Evolutionary conservation across 352 stramenopile species (phyloP), one percentile per base, ranked within the genome.

Genomic region (Pythium volutum): DNA sequence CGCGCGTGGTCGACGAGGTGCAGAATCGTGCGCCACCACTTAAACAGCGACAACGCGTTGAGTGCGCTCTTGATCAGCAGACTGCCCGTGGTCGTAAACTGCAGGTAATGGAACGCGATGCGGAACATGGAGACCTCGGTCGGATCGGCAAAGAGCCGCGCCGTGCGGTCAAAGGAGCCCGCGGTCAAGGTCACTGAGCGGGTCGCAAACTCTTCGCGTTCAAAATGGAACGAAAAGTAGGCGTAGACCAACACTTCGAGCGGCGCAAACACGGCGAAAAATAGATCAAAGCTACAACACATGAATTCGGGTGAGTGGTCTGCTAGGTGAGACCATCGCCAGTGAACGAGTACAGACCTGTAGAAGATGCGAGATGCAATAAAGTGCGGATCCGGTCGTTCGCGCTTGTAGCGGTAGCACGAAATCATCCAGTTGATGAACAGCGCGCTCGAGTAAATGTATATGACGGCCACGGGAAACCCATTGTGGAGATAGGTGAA

Each of bases 211-310:
- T 57, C 75, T 27, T 16, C 25, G 12, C 68, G 64, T 16, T 84
- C 65, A 23, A 85, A 79, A 22, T 70, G 4, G 31, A 88, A 88
- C 4, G 61, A 61, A 31, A 74, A 55, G 36, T 77, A 73, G 2
- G 73, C 72, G 41, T 76, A 81, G 1, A 69, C 45, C 1, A 88
- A 55, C 18, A 84, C 70, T 16, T 76, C 52, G 0, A 85, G 39
- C 4, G 74, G 76, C 26, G 76, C 72, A 47, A 88, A 84, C 7
- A 85, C 78, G 3, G 74, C 78, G 60, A 88, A 88, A 43, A 88
- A 85, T 45, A 88, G 23, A 18, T 88, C 74, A 33, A 84, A 87
- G 52, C 2, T 55, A 76, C 34, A 15, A 18, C 10, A 38, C 3
- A 41, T 41, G 11, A 16, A n/a, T n/a, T n/a, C n/a, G n/a, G n/a